These are phyloP conservation scores for Ammopiptanthus mongolicus DNA, from an alignment of 306 rosid genomes.

Conservation along the genomic window DNA sequence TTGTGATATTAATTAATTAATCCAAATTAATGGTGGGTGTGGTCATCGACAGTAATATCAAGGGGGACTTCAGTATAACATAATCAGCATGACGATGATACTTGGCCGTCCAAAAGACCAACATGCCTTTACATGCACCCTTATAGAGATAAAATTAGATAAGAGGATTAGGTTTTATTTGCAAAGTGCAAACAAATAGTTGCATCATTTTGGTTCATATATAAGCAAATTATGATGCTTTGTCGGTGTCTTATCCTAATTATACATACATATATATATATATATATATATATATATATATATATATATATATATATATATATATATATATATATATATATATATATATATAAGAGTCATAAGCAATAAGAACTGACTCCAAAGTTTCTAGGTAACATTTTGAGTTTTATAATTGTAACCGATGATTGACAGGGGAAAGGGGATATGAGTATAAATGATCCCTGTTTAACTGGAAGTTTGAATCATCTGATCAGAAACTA, in stretches of 20 bases:
- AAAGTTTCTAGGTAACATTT: neutral
- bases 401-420: neutral
- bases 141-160: slow-evolving; percentile 11
- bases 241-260: slow-evolving; percentile 49
- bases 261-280: too few species aligned
- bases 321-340: too few species aligned
- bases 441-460: too few species aligned
- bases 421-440: too few species aligned
- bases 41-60: neutral
- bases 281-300: too few species aligned
- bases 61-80: slow-evolving; percentile 18
- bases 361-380: neutral
- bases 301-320: too few species aligned
- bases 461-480: too few species aligned
- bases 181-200: slow-evolving; percentile 16
- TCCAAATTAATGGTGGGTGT: neutral
- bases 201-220: slow-evolving; percentile 29
- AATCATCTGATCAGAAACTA: too few species aligned
- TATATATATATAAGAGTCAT: slow-evolving; percentile 6
- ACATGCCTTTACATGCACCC: slow-evolving; percentile 22
- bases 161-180: slow-evolving; percentile 38
- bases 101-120: slow-evolving; percentile 41
- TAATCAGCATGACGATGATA: slow-evolving; percentile 30
- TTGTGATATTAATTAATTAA: neutral
- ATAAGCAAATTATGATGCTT: slow-evolving; percentile 35